A percentile compares a stretch with the other conserved stretches of the same genome.
Evolutionary conservation across 2,329 filamentous ascomycete species (phyloP).

Genomic region (Xylariaceae sp.): DNA sequence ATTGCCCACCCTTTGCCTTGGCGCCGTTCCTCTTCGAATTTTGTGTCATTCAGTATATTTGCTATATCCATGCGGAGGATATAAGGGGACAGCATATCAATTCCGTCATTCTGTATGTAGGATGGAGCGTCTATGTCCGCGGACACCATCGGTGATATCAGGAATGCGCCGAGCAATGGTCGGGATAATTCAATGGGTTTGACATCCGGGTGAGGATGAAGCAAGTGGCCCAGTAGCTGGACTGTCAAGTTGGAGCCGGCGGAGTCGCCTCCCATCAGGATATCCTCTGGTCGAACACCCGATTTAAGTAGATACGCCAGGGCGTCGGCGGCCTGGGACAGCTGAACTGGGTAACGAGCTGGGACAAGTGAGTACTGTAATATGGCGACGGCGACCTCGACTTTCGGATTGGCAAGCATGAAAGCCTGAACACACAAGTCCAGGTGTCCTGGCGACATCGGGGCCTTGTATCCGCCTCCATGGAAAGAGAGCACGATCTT

Average conservation of each 20-base stretch:
- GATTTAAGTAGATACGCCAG: neutral
- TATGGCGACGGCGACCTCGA: neutral
- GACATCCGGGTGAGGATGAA: neutral
- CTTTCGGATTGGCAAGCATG: neutral
- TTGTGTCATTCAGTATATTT: neutral
- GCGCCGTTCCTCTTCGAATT: neutral
- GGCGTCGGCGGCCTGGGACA: neutral
- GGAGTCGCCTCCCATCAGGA: neutral
- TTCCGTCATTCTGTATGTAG: neutral
- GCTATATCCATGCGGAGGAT: neutral
- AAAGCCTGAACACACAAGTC: neutral
- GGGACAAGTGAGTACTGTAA: neutral
- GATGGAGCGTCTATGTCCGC: neutral
- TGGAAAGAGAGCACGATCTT: neutral
- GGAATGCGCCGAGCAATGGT: neutral
- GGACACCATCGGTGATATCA: neutral
- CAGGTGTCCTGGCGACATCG: neutral
- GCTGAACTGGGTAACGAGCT: neutral
- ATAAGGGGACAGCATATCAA: neutral
- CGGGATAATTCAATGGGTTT: neutral
- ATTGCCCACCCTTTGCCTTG: neutral
- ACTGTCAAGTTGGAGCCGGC: neutral
- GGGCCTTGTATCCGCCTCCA: slow-evolving; percentile 1
- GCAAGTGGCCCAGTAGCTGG: neutral
- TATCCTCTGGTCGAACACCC: neutral